Evolutionary conservation across 2,329 filamentous ascomycete genomes (phyloP), one percentile per base, ranked within the genome.

Genomic region (Ceratocystis cubensis): DNA sequence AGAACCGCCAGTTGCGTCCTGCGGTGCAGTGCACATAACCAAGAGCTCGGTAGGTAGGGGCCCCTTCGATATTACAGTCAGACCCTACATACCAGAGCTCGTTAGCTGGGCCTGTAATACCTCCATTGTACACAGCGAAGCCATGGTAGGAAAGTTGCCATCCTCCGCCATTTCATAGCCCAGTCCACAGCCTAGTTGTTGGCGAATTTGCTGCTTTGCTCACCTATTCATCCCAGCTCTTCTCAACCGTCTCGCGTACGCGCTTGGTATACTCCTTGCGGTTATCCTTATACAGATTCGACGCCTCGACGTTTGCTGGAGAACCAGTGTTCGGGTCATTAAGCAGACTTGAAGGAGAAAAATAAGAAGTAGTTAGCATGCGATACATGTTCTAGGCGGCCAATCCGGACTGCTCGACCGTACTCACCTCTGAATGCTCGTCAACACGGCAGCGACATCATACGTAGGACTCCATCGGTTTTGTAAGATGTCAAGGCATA

Each of bases 301-400:
- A 96, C 1, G 94, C 94, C 78, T 99, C 94, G 72, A 97, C 94
- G 73, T 99, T 99, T 66, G 94, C 94, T 0, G 94, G 94, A 1
- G 91, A 96, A 67, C 91, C 94, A n/a, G 94, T 99, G 76, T 99
- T 99, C 1, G 94, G 94, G 72, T 99, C 94, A 76, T 99, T 97
- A 15, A 99, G 82, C 57, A 99, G 78, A 84, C 93, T 96, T 66
- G 63, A 25, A 30, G 25, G 33, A 56, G 64, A 37, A 63, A 13
- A 46, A 22, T 8, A 45, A 57, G 25, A 33, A 56, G 7, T 25
- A 46, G 68, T 78, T 70, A 78, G 74, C 67, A 69, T 66, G n/a
- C 25, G 65, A 17, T 37, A 64, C 13, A 33, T 65, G 37, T 13
- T 41, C 37, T 41, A 28, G 22, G 48, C 13, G 8, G 7, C 20